Evolutionary conservation across 768 basidiomycete genomes (phyloP), one percentile per base, ranked within the genome.

Genomic region (Suillus subluteus): DNA sequence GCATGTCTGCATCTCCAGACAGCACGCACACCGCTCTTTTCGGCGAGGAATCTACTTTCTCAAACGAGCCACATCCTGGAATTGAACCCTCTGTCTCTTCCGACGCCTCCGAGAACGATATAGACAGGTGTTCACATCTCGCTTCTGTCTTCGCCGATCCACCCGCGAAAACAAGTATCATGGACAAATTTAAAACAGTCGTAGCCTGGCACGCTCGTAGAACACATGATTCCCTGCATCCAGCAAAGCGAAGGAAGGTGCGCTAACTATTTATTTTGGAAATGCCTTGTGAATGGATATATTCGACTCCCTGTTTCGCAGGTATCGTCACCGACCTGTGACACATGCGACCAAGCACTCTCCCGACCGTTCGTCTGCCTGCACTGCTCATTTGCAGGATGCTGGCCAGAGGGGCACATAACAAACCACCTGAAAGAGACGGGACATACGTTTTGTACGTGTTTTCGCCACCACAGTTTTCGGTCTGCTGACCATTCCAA

Each of bases 311-410:
- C 55, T 56, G 55, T 56, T n/a, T 15, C 35, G 18, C 18, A 90
- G 88, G 73, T 85, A 41, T 76, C 89, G 5, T 80, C 83, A 21
- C 92, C 93, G 13, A 77, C 82, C 4, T 94, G 93, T 73, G 85
- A 83, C 11, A 83, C 80, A 15, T 95, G 93, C 72, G 76, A 79
- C 11, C 62, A 82, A 2, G 72, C 86, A 2, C 79, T 92, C 37
- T 79, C 86, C 1, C 81, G 91, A 30, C 91, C 92, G 0, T 88
- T 90, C 71, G 87, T 84, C 4, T 95, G 93, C 69, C 79, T 94
- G 8, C 83, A 88, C n/a, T 95, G 93, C 71, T 72, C 85, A 4
- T 90, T 82, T 72, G 80, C 84, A 12, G 92, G 89, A 8, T 94
- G 93, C 68, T 94, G 92, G 92, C 67, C 75, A 15, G 80, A 79